Evolutionary conservation across 345 rosid species (phyloP), one percentile per base, ranked within the genome.

Genomic region (Lepidium africanum): DNA sequence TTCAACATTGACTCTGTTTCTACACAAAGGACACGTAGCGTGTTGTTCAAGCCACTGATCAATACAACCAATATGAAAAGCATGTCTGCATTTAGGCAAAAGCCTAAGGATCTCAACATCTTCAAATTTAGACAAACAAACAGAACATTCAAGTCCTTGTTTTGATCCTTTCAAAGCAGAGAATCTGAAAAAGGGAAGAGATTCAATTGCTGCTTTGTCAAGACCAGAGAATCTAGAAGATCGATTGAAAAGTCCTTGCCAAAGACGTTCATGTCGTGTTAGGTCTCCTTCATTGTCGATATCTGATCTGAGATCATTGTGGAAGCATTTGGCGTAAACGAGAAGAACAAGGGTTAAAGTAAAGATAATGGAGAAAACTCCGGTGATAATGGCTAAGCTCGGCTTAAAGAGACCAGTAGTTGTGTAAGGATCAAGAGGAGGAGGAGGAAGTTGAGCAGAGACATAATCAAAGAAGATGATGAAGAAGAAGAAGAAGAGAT

Each of bases 41-140:
- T 94, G 97, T 63, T 71, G 79, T 60, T 91, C 99, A 13, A 91
- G 96, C 99, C 99, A 91, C 66, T 76, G 78, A 67, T 94, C 99
- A 15, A 94, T 86, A 52, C 97, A 94, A 58, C 70, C 76, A 10
- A 91, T 84, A 59, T 94, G 96, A 49, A 94, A 94, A 23, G 96
- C 99, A 56, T 94, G 99, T 63, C 82, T 86, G 72, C 99, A 91
- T 58, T 84, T 80, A 6, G 99, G 99, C 56, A 94, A 71, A 68
- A 94, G 64, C 72, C 97, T 67, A 8, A 94, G 85, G 17, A 91
- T 79, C 70, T 94, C 99, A 2, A 78, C 69, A 17, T 91, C 97
- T 71, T 91, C 91, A 53, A 91, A 94, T 77, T 78, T 89, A 3
- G 99, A 87, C 35, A 94, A 63, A 76, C 96, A 94, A 39, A 94